phyloP scores from a whole-genome alignment of 2,329 filamentous ascomycete genomes.

The Apiospora pterosperma region DNA sequence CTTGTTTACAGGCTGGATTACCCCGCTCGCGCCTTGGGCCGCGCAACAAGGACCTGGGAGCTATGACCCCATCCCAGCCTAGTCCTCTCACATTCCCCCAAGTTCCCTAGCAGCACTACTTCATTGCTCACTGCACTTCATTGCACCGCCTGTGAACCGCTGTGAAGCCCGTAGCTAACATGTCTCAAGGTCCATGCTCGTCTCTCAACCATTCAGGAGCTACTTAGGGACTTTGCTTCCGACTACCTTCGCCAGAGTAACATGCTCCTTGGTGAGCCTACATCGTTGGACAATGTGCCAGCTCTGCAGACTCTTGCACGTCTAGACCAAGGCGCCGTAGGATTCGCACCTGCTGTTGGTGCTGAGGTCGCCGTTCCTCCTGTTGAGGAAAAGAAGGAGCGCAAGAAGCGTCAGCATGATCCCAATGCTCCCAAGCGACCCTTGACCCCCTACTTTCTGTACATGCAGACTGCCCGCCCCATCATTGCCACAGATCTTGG shows the following conservation, averaged over 20 bases:
- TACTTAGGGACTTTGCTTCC: constrained; percentile 74
- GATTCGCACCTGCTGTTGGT: constrained; percentile 21
- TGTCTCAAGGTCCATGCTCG: constrained; percentile 65
- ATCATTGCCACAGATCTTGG: constrained; percentile 80
- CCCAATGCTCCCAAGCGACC: constrained; percentile 94
- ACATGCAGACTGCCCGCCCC: constrained; percentile 82
- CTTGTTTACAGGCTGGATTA: background rate
- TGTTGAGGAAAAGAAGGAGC: constrained; percentile 75
- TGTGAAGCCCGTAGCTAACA: constrained; percentile 31
- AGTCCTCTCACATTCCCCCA: background rate
- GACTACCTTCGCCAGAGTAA: constrained; percentile 89
- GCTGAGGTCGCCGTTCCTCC: constrained; percentile 31
- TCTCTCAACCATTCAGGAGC: constrained; percentile 73
- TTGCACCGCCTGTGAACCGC: background rate
- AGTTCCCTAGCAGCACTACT: background rate
- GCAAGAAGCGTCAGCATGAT: constrained; percentile 82
- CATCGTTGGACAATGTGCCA: constrained; percentile 43
- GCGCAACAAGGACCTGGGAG: background rate
- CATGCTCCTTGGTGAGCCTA: constrained; percentile 68
- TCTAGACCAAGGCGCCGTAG: constrained; percentile 45
- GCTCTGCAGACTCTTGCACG: constrained; percentile 38
- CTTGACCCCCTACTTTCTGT: constrained; percentile 91
- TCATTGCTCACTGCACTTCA: background rate
- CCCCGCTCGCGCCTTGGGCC: background rate
- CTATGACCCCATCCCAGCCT: background rate